phyloP scores from a whole-genome alignment of 768 basidiomycete genomes.

The Mycena amicta region DNA sequence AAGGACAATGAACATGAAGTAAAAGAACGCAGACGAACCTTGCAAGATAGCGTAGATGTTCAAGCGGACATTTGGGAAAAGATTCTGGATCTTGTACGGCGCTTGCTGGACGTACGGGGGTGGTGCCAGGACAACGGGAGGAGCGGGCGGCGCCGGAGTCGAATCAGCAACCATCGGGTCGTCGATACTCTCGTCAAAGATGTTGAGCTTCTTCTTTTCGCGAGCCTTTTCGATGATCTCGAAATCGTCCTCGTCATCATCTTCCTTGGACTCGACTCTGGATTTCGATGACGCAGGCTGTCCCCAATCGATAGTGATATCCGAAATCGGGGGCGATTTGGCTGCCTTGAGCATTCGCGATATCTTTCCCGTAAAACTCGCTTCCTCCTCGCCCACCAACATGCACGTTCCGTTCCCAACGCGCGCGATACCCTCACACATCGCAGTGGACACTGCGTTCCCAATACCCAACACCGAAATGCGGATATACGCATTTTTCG shows the following conservation, averaged over 20 bases:
- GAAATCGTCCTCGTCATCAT: conserved; percentile 7
- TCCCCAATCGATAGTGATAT: conserved; percentile 42
- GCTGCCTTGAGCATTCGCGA: conserved; percentile 43
- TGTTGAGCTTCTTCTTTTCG: conserved; percentile 13
- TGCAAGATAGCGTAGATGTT: conserved; percentile 14
- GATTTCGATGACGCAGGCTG: neutral
- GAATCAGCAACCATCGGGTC: neutral
- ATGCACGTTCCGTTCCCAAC: conserved; percentile 43
- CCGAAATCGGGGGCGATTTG: conserved; percentile 35
- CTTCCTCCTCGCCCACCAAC: conserved; percentile 38
- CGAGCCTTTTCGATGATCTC: neutral
- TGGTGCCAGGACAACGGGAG: conserved; percentile 5
- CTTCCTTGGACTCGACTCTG: neutral
- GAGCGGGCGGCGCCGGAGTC: conserved; percentile 11
- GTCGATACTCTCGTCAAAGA: conserved; percentile 13
- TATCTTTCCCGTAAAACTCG: conserved; percentile 39
- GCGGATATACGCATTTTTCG: conserved; percentile 32
- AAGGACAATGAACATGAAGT: no score
- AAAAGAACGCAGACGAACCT: conserved; percentile 1
- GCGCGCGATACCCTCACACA: conserved; percentile 44
- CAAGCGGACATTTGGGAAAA: conserved; percentile 15
- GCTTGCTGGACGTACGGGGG: conserved; percentile 14
- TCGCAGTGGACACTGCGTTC: conserved; percentile 36
- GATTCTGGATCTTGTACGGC: conserved; percentile 11
- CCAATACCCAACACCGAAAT: conserved; percentile 53